Base-by-base conservation (phyloP, 176 grass and related monocot genomes). In the Thalia dealbata region DNA sequence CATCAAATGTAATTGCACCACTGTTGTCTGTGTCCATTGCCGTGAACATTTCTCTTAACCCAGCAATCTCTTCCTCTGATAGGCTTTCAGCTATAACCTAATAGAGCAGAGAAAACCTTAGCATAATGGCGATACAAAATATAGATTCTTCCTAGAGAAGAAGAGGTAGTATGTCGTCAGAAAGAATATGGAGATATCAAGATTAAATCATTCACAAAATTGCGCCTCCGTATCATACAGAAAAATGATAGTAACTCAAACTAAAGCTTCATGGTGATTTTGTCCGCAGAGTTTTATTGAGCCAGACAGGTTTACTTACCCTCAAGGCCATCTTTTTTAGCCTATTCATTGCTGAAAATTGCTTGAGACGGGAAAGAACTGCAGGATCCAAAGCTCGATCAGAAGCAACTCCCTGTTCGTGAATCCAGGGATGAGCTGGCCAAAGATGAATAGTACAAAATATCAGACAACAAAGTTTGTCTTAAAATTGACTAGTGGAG, bases 11-110 rank as follows among this genome's bases (percentile, higher is more conserved):
- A 68, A 99, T 99, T 78, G 95, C 90, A 79, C 95, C 95, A 75
- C 95, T 99, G 74, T 87, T 91, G 61, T 99, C 95, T 24, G 95
- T 83, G 72, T 99, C 95, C 95, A 99, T 99, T 60, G 90, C 85
- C 74, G 83, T 85, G 76, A 99, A 99, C 95, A 99, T 99, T 86
- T 95, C 81, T 83, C 87, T 99, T 71, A 99, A 77, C 71, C 95
- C 95, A 74, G 95, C 95, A 86, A 99, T 99, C 81, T 99, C 95
- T 75, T 99, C 95, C 75, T 99, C 95, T 81, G 95, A 99, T 70
- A 99, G 85, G 61, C 95, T 91, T 79, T 99, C 90, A 75, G 95
- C 95, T 81, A 99, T 99, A 24, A 99, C 95, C 95, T 99, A 72
- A 45, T 15, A 76, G 67, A 56, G 75, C 38, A 74, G 42, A 81